Evolutionary conservation across 805 yeast species (phyloP), one percentile per base, ranked within the genome.

Genomic region (Monosporozyma servazzii): DNA sequence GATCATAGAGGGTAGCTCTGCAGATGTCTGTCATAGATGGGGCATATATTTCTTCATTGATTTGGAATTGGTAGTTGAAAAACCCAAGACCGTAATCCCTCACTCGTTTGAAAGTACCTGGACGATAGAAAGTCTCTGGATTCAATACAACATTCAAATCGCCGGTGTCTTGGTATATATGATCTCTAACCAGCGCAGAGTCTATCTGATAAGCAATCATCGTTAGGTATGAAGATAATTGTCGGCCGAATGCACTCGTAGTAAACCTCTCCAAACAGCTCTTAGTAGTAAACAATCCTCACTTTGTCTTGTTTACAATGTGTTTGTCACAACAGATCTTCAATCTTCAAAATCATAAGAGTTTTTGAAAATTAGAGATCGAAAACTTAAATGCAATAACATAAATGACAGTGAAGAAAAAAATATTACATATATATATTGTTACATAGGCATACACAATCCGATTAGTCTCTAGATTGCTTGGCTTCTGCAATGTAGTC

Each of bases 141-240:
- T 60, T 51, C 48, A 68, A 53, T 11, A 67, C 69, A 18, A 52
- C 53, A 5, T 51, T 48, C n/a, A 67, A 50, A 50, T 66, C 64
- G 2, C 62, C 60, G 3, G 60, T 62, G 23, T 70, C 72, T n/a
- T 62, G 57, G 48, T 54, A 71, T 5, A 66, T 60, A 50, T 71
- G 73, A 46, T 71, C 74, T 53, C 71, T 66, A 11, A 70, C 52
- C 23, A 71, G 50, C 10, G 61, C 67, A 10, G 70, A 63, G 46
- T 71, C 74, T n/a, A 59, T 53, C 20, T 68, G 70, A 17, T 63
- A 63, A 21, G 73, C 72, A 45, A 69, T 63, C 71, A 67, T 66
- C 42, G 9, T 44, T 49, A 20, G 7, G 21, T 9, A 10, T 15
- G 7, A 18, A n/a, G 37, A 31, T 13, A 25, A 7, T 25, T 25